phyloP scores from a whole-genome alignment of 192 early-diverging fungal species.

The Mortierella claussenii region DNA sequence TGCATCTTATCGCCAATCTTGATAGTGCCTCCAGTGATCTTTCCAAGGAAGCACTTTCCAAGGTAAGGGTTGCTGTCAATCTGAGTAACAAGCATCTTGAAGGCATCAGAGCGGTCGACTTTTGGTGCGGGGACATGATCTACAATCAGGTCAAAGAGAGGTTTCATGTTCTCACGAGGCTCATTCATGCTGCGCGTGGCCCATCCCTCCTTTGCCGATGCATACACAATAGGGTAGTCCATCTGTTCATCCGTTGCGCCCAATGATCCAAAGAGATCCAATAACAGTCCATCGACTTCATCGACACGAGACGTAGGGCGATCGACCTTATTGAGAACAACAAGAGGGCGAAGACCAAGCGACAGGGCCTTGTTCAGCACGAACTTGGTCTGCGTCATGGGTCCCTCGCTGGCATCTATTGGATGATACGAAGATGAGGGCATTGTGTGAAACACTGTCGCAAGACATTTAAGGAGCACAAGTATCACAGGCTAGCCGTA shows the following conservation, averaged over 20 bases:
- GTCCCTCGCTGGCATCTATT: constrained; percentile 80
- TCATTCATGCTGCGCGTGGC: constrained; percentile 66
- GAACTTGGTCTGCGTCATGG: constrained; percentile 92
- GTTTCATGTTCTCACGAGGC: constrained; percentile 63
- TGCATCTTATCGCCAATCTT: constrained; percentile 81
- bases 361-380: constrained; percentile 84
- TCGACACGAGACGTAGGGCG: constrained; percentile 78
- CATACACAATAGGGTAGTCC: constrained; percentile 80
- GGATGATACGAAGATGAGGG: neutral
- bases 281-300: constrained; percentile 80
- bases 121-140: constrained; percentile 73
- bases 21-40: constrained; percentile 75
- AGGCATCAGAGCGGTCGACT: constrained; percentile 70
- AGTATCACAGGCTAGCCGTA: too few relatives aligned
- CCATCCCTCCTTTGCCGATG: constrained; percentile 89
- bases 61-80: constrained; percentile 85
- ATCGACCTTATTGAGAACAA: constrained; percentile 89
- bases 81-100: constrained; percentile 89
- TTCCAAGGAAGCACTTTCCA: constrained; percentile 85
- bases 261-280: constrained; percentile 84
- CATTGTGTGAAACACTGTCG: too few relatives aligned
- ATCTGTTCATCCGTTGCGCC: constrained; percentile 85
- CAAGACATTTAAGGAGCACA: too few relatives aligned
- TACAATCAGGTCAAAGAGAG: constrained; percentile 81
- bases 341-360: constrained; percentile 76